Conservation (phyloP, 768 basidiomycete genomes). For the Suillus decipiens region DNA sequence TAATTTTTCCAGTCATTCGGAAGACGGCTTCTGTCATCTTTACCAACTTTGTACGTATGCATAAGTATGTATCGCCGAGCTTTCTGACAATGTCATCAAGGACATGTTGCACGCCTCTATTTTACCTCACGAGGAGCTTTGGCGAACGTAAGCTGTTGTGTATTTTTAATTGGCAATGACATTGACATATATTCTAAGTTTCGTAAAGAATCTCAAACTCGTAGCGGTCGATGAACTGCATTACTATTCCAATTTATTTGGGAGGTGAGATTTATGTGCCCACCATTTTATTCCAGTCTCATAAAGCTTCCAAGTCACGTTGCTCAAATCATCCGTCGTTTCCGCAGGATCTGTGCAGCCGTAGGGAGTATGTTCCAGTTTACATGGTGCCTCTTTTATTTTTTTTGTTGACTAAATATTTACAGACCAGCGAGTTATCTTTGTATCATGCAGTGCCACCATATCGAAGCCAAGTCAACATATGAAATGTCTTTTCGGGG, state of each 20-base stretch:
- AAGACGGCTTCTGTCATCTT: constrained; percentile 79
- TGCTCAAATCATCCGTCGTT: constrained; percentile 73
- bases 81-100: constrained; percentile 35
- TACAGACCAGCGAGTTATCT: constrained; percentile 52
- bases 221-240: constrained; percentile 87
- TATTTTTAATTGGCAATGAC: background rate
- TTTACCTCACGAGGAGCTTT: constrained; percentile 79
- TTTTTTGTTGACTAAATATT: constrained; percentile 1
- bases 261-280: constrained; percentile 52
- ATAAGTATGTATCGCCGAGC: background rate
- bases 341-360: constrained; percentile 73
- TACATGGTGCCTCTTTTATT: background rate
- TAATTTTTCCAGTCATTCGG: constrained; percentile 53
- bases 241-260: constrained; percentile 80
- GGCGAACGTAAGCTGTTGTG: constrained; percentile 60
- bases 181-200: constrained; percentile 43
- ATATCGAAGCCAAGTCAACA: constrained; percentile 74
- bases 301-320: constrained; percentile 58
- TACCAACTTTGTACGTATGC: constrained; percentile 75
- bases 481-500: constrained; percentile 76
- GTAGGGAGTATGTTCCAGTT: constrained; percentile 62
- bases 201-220: constrained; percentile 73
- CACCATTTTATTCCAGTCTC: background rate
- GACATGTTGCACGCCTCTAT: constrained; percentile 87
- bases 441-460: constrained; percentile 89